Base-by-base conservation (phyloP, 805 yeast genomes). In the Starmerella bombi region DNA sequence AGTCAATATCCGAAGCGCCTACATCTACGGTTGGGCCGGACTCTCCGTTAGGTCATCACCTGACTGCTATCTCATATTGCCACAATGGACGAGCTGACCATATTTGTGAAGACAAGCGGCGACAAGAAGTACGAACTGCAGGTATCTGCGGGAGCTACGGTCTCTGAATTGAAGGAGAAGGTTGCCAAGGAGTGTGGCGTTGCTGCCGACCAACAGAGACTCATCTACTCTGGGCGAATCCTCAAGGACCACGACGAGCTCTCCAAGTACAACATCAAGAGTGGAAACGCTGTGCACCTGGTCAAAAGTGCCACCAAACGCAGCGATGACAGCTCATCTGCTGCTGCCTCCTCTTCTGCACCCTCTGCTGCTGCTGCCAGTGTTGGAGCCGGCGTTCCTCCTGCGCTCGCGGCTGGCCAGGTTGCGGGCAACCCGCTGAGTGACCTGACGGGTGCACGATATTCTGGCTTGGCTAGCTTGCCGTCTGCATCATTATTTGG, bases 191-290 rank as follows among this genome's bases (percentile, higher is more conserved):
- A 67, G 44, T 62, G 85, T 5, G 77, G 73, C 18, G 67, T 85
- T 33, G 78, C 93, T 4, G 75, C 73, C 1, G 79, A 70, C n/a
- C 72, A 79, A 45, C 97, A 86, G 62, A 71, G 97, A 44, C 69
- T 88, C 57, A 86, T 88, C 55, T 88, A 81, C 64, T 81, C 95
- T 2, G 98, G 98, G 31, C 79, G 88, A 51, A 94, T 91, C 25
- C 70, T 88, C 56, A 86, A 86, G 60, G 95, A 88, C 55, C 67
- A 65, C 28, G 91, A 86, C 50, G 71, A 81, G 5, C 61, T 88
- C 8, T 76, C 69, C 15, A 64, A 74, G 3, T 88, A 88, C 65
- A 83, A 83, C 59, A 74, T 88, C 56, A 82, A 82, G 60, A 64
- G 72, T 41, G 95, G 93, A 21, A 93, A 83, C 59, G 78, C 94